phyloP scores from a whole-genome alignment of 805 yeast genomes.

The Starmerella vitae region DNA sequence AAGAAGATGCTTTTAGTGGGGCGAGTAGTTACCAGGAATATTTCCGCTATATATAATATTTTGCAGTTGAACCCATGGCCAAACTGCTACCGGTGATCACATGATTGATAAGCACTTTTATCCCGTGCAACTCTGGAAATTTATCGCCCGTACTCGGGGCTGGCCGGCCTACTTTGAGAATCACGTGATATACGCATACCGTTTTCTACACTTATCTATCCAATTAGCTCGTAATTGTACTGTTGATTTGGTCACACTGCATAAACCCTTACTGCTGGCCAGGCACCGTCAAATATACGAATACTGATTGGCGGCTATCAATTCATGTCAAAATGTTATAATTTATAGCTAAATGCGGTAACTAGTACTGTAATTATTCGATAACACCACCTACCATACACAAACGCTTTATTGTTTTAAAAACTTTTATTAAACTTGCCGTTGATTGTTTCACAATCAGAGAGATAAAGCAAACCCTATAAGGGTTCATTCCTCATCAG shows the following conservation, averaged over 20 bases:
- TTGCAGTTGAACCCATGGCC: not conserved
- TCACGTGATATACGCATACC: too few species aligned
- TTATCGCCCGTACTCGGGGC: not conserved
- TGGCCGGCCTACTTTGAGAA: too few species aligned
- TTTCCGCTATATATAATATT: not conserved
- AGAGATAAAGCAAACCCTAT: too few species aligned
- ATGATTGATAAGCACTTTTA: not conserved
- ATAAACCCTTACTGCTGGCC: not conserved
- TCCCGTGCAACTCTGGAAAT: not conserved
- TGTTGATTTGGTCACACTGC: not conserved
- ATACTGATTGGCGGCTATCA: too few species aligned
- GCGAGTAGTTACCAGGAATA: not conserved
- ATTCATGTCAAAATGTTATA: too few species aligned
- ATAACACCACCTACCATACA: too few species aligned
- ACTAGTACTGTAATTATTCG: too few species aligned
- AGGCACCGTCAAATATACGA: too few species aligned
- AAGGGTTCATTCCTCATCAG: constrained; percentile 58
- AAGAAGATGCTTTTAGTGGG: not conserved
- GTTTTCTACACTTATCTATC: not conserved
- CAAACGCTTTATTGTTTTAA: not conserved
- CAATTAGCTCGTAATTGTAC: not conserved
- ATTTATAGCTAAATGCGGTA: too few species aligned
- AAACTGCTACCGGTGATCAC: not conserved
- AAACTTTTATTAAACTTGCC: too few species aligned
- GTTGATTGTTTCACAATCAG: too few species aligned